Evolutionary conservation across 2,329 filamentous ascomycete genomes (phyloP).

Genomic region (Xylariomycetidae sp.): DNA sequence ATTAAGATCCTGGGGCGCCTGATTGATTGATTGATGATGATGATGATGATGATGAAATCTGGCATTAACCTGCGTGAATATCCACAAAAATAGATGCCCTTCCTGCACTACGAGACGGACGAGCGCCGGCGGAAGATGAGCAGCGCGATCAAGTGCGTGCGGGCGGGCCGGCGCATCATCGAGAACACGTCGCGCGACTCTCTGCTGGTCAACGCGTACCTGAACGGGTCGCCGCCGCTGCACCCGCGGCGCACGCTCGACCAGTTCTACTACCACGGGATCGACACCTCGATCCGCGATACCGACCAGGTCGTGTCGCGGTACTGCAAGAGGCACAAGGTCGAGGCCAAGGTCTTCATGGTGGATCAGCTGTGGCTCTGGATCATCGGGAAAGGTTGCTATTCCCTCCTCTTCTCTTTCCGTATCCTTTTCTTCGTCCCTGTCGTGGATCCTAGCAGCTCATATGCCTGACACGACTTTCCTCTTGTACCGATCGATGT

Average conservation of each 20-base stretch:
- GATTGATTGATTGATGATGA: too few species aligned
- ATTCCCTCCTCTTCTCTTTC: not conserved
- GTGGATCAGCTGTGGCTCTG: constrained; percentile 67
- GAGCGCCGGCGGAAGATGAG: constrained; percentile 52
- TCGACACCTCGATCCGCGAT: constrained; percentile 56
- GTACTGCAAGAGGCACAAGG: constrained; percentile 36
- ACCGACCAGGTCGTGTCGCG: constrained; percentile 61
- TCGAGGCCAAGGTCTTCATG: constrained; percentile 60
- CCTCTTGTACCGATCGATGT: too few species aligned
- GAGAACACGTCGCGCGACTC: constrained; percentile 32
- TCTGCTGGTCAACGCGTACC: constrained; percentile 43
- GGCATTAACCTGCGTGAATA: too few species aligned
- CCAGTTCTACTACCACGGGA: constrained; percentile 63
- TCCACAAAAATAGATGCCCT: constrained; percentile 62
- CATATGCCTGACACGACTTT: too few species aligned
- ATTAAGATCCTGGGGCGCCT: too few species aligned
- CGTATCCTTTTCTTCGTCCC: too few species aligned
- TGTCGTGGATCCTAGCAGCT: too few species aligned
- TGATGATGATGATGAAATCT: too few species aligned
- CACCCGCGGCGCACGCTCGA: constrained; percentile 61
- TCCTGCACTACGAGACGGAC: constrained; percentile 60
- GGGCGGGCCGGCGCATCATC: constrained; percentile 26
- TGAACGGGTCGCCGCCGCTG: constrained; percentile 40
- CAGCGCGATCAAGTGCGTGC: constrained; percentile 36
- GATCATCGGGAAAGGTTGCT: constrained; percentile 41